Evolutionary conservation across 2,329 filamentous ascomycete genomes (phyloP).

Genomic region (Aspergillus amoenus): DNA sequence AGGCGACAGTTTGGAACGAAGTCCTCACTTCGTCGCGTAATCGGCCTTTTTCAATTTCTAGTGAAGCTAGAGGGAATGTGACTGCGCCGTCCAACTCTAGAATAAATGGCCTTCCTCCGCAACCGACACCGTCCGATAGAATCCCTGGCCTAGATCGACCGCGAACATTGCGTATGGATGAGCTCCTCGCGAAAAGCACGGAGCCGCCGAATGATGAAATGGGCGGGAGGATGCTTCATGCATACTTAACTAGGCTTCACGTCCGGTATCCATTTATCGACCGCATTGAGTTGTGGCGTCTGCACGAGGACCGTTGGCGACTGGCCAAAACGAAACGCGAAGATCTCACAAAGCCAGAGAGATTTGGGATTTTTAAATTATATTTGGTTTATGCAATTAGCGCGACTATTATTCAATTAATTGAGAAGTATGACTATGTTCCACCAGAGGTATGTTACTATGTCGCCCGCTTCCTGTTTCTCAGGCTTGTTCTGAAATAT

Average conservation of each 20-base stretch:
- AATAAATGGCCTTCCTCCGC: constrained; percentile 12
- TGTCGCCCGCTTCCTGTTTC: background rate
- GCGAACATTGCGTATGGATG: constrained; percentile 39
- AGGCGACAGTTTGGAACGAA: constrained; percentile 56
- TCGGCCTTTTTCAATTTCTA: constrained; percentile 5
- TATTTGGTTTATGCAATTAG: constrained; percentile 56
- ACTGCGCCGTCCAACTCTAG: background rate
- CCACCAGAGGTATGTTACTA: constrained; percentile 39
- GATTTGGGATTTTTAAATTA: constrained; percentile 52
- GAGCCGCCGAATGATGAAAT: constrained; percentile 50
- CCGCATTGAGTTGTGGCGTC: constrained; percentile 44
- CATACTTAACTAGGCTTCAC: constrained; percentile 49
- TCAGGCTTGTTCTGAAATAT: background rate
- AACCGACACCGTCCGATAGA: constrained; percentile 12
- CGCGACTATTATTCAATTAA: constrained; percentile 50
- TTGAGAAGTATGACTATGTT: constrained; percentile 46
- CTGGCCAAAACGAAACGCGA: constrained; percentile 38
- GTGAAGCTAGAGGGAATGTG: background rate
- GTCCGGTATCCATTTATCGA: constrained; percentile 53
- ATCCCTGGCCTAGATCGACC: constrained; percentile 20
- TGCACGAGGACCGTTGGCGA: constrained; percentile 44
- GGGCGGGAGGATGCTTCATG: constrained; percentile 45
- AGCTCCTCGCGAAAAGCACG: constrained; percentile 44
- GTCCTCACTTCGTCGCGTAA: constrained; percentile 36
- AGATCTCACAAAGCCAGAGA: constrained; percentile 33